Conservation (phyloP, 2,329 filamentous ascomycete species). For the Pseudogymnoascus sp. region DNA sequence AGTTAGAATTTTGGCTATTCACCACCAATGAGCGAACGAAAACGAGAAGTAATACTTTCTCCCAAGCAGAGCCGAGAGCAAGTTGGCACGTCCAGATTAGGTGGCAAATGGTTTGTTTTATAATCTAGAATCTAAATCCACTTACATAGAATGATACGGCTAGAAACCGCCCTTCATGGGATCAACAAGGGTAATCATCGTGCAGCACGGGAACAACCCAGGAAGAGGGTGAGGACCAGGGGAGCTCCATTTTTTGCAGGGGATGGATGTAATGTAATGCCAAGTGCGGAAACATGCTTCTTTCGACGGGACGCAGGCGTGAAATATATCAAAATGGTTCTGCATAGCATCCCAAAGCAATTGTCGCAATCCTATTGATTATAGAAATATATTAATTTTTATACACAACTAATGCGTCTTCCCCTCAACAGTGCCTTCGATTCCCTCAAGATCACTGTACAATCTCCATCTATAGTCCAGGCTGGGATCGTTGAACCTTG, state of each 20-base stretch:
- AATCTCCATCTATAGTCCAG: conserved; percentile 20
- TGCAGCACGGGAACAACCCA: background rate
- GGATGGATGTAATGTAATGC: background rate
- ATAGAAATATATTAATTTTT: background rate
- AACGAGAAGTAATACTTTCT: no score
- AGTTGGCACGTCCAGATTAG: no score
- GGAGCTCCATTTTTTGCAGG: background rate
- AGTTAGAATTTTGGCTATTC: no score
- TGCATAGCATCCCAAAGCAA: background rate
- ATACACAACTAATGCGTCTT: conserved; percentile 10
- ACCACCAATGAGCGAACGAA: no score
- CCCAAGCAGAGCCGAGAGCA: no score
- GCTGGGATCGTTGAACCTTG: conserved; percentile 19
- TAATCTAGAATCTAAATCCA: background rate
- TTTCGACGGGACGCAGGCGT: background rate
- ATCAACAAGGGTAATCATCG: background rate
- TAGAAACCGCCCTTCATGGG: background rate
- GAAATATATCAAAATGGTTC: background rate
- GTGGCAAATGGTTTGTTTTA: background rate
- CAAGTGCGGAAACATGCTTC: background rate
- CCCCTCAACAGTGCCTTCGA: conserved; percentile 14
- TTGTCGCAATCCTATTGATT: background rate
- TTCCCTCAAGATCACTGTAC: conserved; percentile 23
- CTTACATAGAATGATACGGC: background rate
- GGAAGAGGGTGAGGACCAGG: background rate